phyloP scores from a whole-genome alignment of 192 early-diverging fungal genomes.

The Coemansia sp. region DNA sequence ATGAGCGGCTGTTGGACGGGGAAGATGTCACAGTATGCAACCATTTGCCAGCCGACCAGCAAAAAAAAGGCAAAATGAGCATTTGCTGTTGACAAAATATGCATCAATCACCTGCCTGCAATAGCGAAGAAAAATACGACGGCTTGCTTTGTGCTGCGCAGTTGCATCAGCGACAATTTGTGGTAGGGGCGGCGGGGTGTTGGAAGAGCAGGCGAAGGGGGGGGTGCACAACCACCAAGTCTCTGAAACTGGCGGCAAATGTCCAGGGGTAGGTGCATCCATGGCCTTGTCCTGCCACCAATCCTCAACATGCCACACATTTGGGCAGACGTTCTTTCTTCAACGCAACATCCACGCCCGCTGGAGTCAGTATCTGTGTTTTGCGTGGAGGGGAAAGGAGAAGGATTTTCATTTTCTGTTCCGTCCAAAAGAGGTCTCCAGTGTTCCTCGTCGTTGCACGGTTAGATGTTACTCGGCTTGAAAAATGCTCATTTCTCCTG shows the following conservation, averaged over 20 bases:
- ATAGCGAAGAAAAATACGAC: neutral
- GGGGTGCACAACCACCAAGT: neutral
- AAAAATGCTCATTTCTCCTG: neutral
- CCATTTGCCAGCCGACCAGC: conserved; percentile 1
- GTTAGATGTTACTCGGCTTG: conserved; percentile 3
- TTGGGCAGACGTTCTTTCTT: neutral
- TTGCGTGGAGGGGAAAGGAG: too few relatives aligned
- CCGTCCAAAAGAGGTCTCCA: neutral
- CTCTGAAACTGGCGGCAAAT: neutral
- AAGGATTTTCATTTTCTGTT: neutral
- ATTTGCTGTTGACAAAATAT: neutral
- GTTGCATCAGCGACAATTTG: neutral
- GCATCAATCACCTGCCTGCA: neutral
- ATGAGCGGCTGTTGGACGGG: too few relatives aligned
- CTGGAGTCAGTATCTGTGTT: too few relatives aligned
- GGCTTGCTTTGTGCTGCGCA: neutral
- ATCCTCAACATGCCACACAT: neutral
- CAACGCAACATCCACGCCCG: neutral
- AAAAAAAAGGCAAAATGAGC: neutral
- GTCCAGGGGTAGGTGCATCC: conserved; percentile 1
- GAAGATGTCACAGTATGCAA: too few relatives aligned
- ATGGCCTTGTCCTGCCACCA: neutral
- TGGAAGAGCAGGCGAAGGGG: neutral
- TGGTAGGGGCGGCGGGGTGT: neutral
- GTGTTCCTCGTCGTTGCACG: neutral